phyloP scores from a whole-genome alignment of 208 protist genomes.

The Phytomonas sp. region DNA sequence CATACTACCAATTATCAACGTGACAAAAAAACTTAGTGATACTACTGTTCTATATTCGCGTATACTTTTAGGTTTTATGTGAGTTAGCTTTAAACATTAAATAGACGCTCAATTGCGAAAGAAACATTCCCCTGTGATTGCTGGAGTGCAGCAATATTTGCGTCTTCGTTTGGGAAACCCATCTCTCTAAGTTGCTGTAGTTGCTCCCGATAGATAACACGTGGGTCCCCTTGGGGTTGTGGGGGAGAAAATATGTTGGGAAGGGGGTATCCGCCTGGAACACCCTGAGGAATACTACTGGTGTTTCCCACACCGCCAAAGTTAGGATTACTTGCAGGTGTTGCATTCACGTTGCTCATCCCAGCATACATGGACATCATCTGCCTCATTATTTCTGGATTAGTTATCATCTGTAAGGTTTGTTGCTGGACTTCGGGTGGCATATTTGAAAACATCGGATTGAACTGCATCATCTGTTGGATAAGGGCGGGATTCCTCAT shows the following conservation, averaged over 20 bases:
- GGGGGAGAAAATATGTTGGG: conserved; percentile 26
- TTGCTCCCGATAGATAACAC: conserved; percentile 77
- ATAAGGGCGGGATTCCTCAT: conserved; percentile 61
- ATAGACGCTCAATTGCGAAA: conserved; percentile 84
- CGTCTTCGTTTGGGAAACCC: conserved; percentile 90
- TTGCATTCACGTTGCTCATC: conserved; percentile 6
- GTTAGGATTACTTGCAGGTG: conserved; percentile 4
- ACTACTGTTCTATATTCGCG: not conserved
- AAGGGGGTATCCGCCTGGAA: conserved; percentile 16
- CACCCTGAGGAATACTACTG: not conserved
- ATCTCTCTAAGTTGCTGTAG: conserved; percentile 87
- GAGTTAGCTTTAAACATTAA: conserved; percentile 33
- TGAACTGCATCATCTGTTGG: conserved; percentile 49
- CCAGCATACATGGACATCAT: conserved; percentile 27
- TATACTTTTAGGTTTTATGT: not conserved
- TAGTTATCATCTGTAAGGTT: conserved; percentile 56
- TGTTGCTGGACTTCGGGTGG: conserved; percentile 39
- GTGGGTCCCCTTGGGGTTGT: conserved; percentile 50
- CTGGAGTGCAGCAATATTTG: conserved; percentile 85
- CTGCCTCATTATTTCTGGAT: conserved; percentile 31
- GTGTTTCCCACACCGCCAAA: not conserved
- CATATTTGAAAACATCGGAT: conserved; percentile 25
- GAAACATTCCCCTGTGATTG: conserved; percentile 80
- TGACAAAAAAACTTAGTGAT: not conserved
- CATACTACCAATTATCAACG: not conserved